These are phyloP conservation scores for Ceratobasidium sp. DNA, from an alignment of 1,284 basidiomycete genomes.

Conservation along the genomic window DNA sequence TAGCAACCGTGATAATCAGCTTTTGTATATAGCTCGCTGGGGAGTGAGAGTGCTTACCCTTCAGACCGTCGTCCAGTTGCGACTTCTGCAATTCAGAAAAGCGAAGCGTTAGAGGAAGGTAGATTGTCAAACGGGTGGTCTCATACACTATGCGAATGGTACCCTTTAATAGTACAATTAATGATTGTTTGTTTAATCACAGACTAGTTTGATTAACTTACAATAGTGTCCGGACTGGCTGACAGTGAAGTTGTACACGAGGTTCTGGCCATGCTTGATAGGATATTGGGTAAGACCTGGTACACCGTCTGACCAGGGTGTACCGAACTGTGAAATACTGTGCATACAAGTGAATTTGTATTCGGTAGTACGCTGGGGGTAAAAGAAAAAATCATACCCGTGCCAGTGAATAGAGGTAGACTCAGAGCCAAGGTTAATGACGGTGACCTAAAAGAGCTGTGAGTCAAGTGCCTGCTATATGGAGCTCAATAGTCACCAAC, in stretches of 20 bases:
- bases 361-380: background rate
- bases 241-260: conserved; percentile 38
- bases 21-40: background rate
- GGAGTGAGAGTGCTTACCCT: background rate
- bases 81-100: conserved; percentile 8
- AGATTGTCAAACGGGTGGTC: no score
- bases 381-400: conserved; percentile 4
- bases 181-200: background rate
- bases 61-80: conserved; percentile 35
- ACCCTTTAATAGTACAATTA: background rate
- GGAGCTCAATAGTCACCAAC: background rate
- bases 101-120: background rate
- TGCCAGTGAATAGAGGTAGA: conserved; percentile 41
- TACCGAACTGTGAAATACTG: conserved; percentile 40
- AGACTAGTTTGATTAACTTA: background rate
- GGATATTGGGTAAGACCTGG: conserved; percentile 42
- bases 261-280: conserved; percentile 13
- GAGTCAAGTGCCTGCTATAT: background rate
- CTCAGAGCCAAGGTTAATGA: conserved; percentile 34
- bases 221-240: conserved; percentile 22
- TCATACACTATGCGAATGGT: conserved; percentile 30
- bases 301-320: conserved; percentile 46
- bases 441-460: conserved; percentile 8
- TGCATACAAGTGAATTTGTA: background rate
- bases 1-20: background rate